Base-by-base conservation (phyloP, 2,329 filamentous ascomycete species). In the Xylariomycetidae sp. region DNA sequence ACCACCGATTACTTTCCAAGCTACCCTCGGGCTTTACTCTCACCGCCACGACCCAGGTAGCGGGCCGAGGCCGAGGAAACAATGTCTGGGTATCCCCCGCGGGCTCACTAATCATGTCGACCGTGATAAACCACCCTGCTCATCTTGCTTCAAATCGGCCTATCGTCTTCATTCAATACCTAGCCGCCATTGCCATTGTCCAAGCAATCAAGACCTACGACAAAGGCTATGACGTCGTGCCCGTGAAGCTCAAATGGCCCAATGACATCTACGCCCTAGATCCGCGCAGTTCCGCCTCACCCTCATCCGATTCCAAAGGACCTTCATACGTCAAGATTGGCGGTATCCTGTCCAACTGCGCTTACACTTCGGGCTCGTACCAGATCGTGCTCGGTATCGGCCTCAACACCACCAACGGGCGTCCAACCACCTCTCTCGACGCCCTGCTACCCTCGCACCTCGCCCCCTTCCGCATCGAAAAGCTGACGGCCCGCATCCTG, bases 31-130 rank as follows among this genome's bases (percentile, higher is more conserved):
- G 92, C n/a, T 88, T 95, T 56, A 94, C 89, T 0, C 70, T 87
- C 9, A 83, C 85, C 1, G 90, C 92, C 1, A 92, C 88, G 0
- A 88, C 84, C 0, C 90, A 97, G 58, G 70, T 96, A 6, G 86
- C 89, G 0, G 92, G 83, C 6, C 80, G 92, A 23, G 92, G 92
- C 6, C 82, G 92, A 8, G 92, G 92, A 4, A 81, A 75, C 19
- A 98, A 98, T 50, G 86, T 96, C 39, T 98, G 92, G 92, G 80
- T 98, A 4, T 88, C 89, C 0, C 92, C 92, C 1, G 77, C 85
- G 0, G 92, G 92, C 1, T 80, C 79, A 22, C 71, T 97, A 5
- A 84, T 96, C 57, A 92, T 94, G 63, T 95, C 88, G 8, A 88
- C 83, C 1, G 79, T 94, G 25, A 78, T 98, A 45, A 85, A 87